These are phyloP conservation scores for Ascocoryne sarcoides DNA, from an alignment of 2,329 filamentous ascomycete species.

Conservation along the genomic window DNA sequence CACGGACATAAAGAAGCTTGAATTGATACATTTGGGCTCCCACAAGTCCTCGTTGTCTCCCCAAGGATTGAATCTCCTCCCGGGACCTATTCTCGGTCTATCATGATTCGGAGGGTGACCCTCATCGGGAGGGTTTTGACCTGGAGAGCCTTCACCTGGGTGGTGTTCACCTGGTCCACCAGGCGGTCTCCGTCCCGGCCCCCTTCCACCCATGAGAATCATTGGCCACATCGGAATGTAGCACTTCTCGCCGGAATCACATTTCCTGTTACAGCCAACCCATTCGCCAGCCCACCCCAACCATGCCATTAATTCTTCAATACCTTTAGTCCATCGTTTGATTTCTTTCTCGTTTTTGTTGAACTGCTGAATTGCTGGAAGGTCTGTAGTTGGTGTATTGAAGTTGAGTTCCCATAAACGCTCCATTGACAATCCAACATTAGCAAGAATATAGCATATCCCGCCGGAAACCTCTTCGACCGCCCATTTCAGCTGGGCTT, in stretches of 20 bases:
- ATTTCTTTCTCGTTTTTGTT: conserved; percentile 21
- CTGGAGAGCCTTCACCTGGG: no score
- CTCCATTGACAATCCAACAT: conserved; percentile 37
- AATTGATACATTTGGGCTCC: conserved; percentile 22
- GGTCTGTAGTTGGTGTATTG: conserved; percentile 12
- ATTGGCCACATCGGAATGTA: conserved; percentile 45
- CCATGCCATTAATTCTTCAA: conserved; percentile 39
- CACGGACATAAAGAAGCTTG: conserved; percentile 8
- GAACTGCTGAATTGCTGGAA: background rate
- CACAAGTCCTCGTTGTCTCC: conserved; percentile 19
- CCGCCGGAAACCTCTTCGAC: conserved; percentile 34
- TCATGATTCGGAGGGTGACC: conserved; percentile 6
- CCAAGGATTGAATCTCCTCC: conserved; percentile 7
- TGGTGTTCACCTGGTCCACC: no score
- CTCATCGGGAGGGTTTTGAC: background rate
- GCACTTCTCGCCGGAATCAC: conserved; percentile 36
- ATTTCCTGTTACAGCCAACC: conserved; percentile 33
- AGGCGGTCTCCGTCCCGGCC: conserved; percentile 3
- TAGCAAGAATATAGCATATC: conserved; percentile 35
- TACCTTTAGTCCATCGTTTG: conserved; percentile 16
- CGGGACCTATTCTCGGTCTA: conserved; percentile 3
- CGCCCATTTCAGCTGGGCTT: conserved; percentile 31
- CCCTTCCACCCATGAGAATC: conserved; percentile 7
- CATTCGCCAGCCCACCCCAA: conserved; percentile 42
- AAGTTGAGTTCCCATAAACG: conserved; percentile 29